phyloP scores from a whole-genome alignment of 768 basidiomycete genomes.

The Tremella fuciformis region DNA sequence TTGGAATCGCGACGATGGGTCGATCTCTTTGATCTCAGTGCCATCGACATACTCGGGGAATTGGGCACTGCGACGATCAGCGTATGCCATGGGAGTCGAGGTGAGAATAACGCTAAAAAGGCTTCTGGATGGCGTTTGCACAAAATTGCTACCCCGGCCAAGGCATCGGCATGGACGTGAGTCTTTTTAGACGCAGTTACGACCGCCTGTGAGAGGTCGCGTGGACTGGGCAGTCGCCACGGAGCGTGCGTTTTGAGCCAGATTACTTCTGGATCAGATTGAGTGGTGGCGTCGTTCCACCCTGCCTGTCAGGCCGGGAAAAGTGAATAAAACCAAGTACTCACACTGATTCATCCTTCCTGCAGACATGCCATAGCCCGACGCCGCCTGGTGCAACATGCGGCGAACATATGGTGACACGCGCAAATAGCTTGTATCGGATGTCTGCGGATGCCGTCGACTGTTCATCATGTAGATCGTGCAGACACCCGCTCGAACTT shows the following conservation, averaged over 20 bases:
- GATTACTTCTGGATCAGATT: too few species aligned
- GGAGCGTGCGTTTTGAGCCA: too few species aligned
- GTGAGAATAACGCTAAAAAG: slow-evolving; percentile 2
- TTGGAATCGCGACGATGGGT: slow-evolving; percentile 5
- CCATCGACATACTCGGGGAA: not conserved
- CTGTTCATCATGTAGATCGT: not conserved
- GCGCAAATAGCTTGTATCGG: not conserved
- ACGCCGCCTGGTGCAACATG: not conserved
- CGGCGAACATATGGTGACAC: not conserved
- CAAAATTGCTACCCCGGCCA: slow-evolving; percentile 4
- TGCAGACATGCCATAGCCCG: not conserved
- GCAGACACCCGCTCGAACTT: not conserved
- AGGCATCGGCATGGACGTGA: not conserved
- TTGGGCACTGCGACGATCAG: not conserved
- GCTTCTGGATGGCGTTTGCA: slow-evolving; percentile 2
- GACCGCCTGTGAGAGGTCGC: not conserved
- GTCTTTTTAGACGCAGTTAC: not conserved
- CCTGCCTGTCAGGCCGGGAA: too few species aligned
- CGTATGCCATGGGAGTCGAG: not conserved
- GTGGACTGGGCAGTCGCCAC: not conserved
- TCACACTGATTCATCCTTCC: not conserved
- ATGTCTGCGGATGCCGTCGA: not conserved
- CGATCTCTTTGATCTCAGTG: too few species aligned
- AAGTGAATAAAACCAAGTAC: not conserved
- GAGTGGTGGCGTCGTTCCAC: too few species aligned